A percentile compares a stretch with the other conserved stretches of the same genome.
phyloP scores from a whole-genome alignment of 352 stramenopile species.

The Phytophthora tentaculata region DNA sequence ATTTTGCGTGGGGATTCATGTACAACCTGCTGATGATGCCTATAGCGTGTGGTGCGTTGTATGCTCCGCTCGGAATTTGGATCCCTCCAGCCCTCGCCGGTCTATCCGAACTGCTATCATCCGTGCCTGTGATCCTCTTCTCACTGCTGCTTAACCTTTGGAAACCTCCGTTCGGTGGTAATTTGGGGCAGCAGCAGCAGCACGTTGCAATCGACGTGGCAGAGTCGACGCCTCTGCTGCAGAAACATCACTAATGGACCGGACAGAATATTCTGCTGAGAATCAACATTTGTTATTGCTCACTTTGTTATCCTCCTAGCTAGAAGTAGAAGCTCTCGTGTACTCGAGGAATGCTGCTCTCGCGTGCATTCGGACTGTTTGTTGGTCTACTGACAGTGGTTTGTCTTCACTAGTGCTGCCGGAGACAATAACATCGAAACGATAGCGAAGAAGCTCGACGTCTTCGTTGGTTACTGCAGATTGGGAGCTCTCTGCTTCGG shows the following conservation, averaged over 20 bases:
- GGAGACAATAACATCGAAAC: slow-evolving; percentile 52
- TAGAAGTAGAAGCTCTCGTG: slow-evolving; percentile 17
- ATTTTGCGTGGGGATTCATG: slow-evolving; percentile 76
- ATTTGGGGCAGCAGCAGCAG: slow-evolving; percentile 22
- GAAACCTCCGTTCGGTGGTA: slow-evolving; percentile 49
- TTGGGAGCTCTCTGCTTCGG: slow-evolving; percentile 3
- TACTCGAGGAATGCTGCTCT: slow-evolving; percentile 45
- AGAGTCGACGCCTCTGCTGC: slow-evolving; percentile 51
- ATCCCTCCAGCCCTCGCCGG: slow-evolving; percentile 76
- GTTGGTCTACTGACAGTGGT: slow-evolving; percentile 12
- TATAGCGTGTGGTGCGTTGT: slow-evolving; percentile 72
- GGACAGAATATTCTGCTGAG: slow-evolving; percentile 19
- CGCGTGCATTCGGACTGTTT: slow-evolving; percentile 16
- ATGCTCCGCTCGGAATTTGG: slow-evolving; percentile 57
- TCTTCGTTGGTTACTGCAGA: slow-evolving; percentile 12
- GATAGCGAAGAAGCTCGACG: slow-evolving; percentile 32
- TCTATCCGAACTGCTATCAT: slow-evolving; percentile 75
- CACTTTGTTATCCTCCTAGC: slow-evolving; percentile 11
- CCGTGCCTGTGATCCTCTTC: slow-evolving; percentile 82
- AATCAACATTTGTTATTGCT: slow-evolving; percentile 28
- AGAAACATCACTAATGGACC: slow-evolving; percentile 20
- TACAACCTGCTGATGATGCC: slow-evolving; percentile 85
- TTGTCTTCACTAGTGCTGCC: slow-evolving; percentile 16
- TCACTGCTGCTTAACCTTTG: slow-evolving; percentile 76
- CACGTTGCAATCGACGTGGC: slow-evolving; percentile 48